phyloP scores from a whole-genome alignment of 495 filamentous ascomycete genomes.

The Saxophila tyrrhenica region DNA sequence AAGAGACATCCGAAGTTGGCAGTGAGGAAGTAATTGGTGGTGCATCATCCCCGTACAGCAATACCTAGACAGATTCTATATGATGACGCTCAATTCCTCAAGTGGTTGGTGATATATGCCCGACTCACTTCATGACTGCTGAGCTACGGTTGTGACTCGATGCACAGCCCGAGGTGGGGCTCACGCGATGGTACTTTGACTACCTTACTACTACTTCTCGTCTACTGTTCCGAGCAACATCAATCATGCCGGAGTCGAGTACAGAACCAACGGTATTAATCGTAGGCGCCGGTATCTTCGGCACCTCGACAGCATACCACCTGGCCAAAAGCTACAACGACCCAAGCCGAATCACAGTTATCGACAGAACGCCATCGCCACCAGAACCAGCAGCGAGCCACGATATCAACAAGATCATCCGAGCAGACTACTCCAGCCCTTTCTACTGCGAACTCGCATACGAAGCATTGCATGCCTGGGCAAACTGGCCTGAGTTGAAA shows the following conservation, averaged over 20 bases:
- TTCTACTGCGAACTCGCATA: conserved; percentile 26
- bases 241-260: not conserved
- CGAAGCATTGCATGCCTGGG: conserved; percentile 26
- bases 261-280: conserved; percentile 24
- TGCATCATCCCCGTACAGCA: no score
- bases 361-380: conserved; percentile 22
- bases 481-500: conserved; percentile 20
- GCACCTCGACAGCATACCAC: conserved; percentile 35
- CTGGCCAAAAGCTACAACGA: conserved; percentile 22
- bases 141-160: no score
- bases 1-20: conserved; percentile 30
- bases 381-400: conserved; percentile 21
- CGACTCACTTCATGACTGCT: no score
- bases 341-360: conserved; percentile 27
- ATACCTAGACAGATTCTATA: no score
- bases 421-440: conserved; percentile 21
- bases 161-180: no score
- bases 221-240: not conserved
- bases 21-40: conserved; percentile 23
- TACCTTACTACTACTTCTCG: no score
- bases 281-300: conserved; percentile 37
- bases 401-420: conserved; percentile 30
- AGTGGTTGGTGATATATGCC: no score
- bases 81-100: no score
- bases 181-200: not conserved